Evolutionary conservation across 768 basidiomycete genomes (phyloP), one percentile per base, ranked within the genome.

Genomic region (Solioccasus polychromus): DNA sequence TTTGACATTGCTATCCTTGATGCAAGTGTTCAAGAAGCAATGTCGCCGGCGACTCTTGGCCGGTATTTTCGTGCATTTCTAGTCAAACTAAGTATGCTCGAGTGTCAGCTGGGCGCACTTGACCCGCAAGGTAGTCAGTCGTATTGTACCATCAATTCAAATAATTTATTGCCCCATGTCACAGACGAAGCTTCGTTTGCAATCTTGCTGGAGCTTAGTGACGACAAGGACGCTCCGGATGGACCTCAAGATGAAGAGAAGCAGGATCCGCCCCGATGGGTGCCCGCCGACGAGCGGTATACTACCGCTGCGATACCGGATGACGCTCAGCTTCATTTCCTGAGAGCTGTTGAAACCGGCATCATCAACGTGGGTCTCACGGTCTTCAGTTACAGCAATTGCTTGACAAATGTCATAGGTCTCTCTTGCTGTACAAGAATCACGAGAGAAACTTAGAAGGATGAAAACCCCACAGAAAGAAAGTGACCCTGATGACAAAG

Each of bases 11-110:
- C n/a, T n/a, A n/a, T 35, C 22, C 8, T n/a, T 42, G 9, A 31
- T 19, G n/a, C 19, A 52, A 91, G 88, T 44, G 80, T 87, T 12
- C 78, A 82, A 53, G 79, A 75, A 37, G 89, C 85, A 8, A 83
- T 93, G 73, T 73, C 83, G 1, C 60, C 78, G 0, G 67, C 67
- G 2, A 72, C 79, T 8, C 76, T 93, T 3, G 76, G 78, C 15
- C 86, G 84, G 60, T 86, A 86, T 53, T 88, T 94, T 51, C 81
- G 90, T 6, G 83, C 88, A 4, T 90, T 92, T 53, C 71, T 94
- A 29, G 73, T 90, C 57, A 93, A 90, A 58, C 73, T 94, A 35
- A 79, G 69, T 42, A 85, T 85, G 80, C 73, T 90, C 35, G 87
- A 91, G 54, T 73, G 83, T 15, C 80, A 85, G 52, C 71, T 93